Base-by-base conservation (phyloP, 176 grass and related monocot species). In the Cenchrus purpureus region DNA sequence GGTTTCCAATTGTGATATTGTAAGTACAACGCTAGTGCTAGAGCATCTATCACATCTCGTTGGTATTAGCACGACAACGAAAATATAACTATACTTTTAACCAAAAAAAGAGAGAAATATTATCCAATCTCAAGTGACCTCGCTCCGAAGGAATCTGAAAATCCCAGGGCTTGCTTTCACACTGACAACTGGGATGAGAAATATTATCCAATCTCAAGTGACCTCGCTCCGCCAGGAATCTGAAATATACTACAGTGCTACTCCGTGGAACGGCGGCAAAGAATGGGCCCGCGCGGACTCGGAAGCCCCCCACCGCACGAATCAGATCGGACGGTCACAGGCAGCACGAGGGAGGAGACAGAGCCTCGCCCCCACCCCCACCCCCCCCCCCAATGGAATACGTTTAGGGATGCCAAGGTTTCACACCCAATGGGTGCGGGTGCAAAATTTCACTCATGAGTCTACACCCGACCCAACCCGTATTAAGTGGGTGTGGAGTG, bases 211-310 rank as follows among this genome's bases (percentile, higher is more conserved):
- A 63, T 55, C 48, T 3, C 3, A 16, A 65, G 43, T 67, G 55
- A 73, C 74, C 20, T 74, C 67, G 19, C 54, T 15, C 20, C 7
- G 6, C 74, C 25, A 67, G 73, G 66, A 59, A 90, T 73, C 62
- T 68, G 5, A 40, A 58, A 73, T 25, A 22, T 3, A 40, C 34
- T 34, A 1, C 37, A 40, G 37, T 40, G 4, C 37, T 40, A 40
- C 37, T 40, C 2, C 11, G 81, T 10, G 48, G 22, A 53, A 59
- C 42, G 10, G 7, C 40, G 37, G 3, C 11, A 59, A 58, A 16
- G 20, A 69, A 28, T 57, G 67, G 10, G 69, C 11, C 13, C 0
- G 62, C 52, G 0, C 13, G 28, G 28, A 51, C 10, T 29, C 0
- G 44, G 37, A 40, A 19, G 22, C 55, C 70, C 83, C 1, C 1